phyloP scores from a whole-genome alignment of 1,139 yeast species.

The Lodderomyces orthopsilosis region DNA sequence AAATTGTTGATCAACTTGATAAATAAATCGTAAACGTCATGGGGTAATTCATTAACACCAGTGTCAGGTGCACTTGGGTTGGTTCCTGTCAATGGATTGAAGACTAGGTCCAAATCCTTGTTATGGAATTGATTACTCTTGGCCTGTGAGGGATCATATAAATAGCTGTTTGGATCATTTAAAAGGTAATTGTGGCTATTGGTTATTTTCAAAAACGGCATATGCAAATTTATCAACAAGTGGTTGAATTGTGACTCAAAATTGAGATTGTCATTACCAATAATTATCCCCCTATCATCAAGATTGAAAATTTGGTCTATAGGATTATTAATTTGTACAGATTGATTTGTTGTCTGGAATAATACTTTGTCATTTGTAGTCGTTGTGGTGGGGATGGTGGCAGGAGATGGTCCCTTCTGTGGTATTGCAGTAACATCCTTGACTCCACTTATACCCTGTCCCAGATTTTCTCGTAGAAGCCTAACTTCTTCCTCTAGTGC shows the following conservation, averaged over 20 bases:
- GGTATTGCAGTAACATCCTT: not conserved
- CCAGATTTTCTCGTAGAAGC: slow-evolving; percentile 23
- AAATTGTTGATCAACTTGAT: slow-evolving; percentile 47
- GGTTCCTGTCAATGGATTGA: slow-evolving; percentile 42
- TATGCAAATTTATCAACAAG: slow-evolving; percentile 41
- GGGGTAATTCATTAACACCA: slow-evolving; percentile 28
- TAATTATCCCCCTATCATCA: slow-evolving; percentile 44
- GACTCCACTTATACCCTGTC: slow-evolving; percentile 1
- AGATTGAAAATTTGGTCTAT: slow-evolving; percentile 50
- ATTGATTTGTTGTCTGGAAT: slow-evolving; percentile 16
- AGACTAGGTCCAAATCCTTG: slow-evolving; percentile 40
- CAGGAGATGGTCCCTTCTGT: slow-evolving; percentile 3
- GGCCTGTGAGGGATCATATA: slow-evolving; percentile 44
- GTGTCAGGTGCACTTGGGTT: slow-evolving; percentile 5
- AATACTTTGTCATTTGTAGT: slow-evolving; percentile 15
- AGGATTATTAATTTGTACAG: slow-evolving; percentile 42
- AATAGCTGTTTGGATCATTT: slow-evolving; percentile 44
- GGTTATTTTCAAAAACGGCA: slow-evolving; percentile 47
- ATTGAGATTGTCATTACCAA: slow-evolving; percentile 49
- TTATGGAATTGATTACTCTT: slow-evolving; percentile 40
- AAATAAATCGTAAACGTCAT: slow-evolving; percentile 44
- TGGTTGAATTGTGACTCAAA: slow-evolving; percentile 51
- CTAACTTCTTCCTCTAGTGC: slow-evolving; percentile 59
- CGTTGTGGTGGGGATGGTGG: slow-evolving; percentile 11
- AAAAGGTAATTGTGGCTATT: slow-evolving; percentile 45